Base-by-base conservation (phyloP, 2,329 filamentous ascomycete species). In the Xylariomycetidae sp. region DNA sequence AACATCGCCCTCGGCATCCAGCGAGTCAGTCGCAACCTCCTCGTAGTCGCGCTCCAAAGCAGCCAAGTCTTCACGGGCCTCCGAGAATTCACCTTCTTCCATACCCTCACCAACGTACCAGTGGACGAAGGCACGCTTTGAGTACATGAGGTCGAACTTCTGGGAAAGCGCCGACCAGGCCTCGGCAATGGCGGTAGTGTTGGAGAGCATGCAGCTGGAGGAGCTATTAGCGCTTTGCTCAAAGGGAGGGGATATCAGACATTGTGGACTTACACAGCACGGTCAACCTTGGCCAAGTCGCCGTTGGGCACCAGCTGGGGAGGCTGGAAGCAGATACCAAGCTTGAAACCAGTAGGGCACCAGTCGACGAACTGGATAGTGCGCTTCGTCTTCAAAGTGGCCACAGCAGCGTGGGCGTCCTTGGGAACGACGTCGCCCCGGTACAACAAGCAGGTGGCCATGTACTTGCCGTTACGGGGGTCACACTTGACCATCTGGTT, bases 401-500 rank as follows among this genome's bases (percentile, higher is more conserved):
- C 89, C 51, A 96, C 89, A 47, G 92, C 90, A 40, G 71, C 78
- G 73, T 95, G 86, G 49, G 86, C 85, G 58, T 96, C 90, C 71
- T 94, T 93, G 67, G 90, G 86, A 43, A 96, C 92, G 53, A 98
- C 90, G 57, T 96, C 92, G 65, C 90, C 92, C 63, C 90, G 90
- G 79, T 98, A 98, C 63, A 98, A 73, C 68, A 98, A 68, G 67
- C 89, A 95, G 56, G 89, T 95, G 48, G 90, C 90, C 90, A 98
- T 98, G 79, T 98, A 98, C 78, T 98, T 98, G 68, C 90, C 90
- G 66, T 93, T 89, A 59, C 89, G 88, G 53, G 90, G 90, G 64
- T 98, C 92, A 62, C 90, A 98, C 78, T 95, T 95, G 64, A 98
- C 90, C 90, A 98, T 98, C 82, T 98, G 90, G 81, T 95, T 95